A percentile compares a stretch with the other conserved stretches of the same genome.
These are phyloP conservation scores for Achaetomiella virescens DNA, from an alignment of 495 filamentous ascomycete species.

Conservation along the genomic window DNA sequence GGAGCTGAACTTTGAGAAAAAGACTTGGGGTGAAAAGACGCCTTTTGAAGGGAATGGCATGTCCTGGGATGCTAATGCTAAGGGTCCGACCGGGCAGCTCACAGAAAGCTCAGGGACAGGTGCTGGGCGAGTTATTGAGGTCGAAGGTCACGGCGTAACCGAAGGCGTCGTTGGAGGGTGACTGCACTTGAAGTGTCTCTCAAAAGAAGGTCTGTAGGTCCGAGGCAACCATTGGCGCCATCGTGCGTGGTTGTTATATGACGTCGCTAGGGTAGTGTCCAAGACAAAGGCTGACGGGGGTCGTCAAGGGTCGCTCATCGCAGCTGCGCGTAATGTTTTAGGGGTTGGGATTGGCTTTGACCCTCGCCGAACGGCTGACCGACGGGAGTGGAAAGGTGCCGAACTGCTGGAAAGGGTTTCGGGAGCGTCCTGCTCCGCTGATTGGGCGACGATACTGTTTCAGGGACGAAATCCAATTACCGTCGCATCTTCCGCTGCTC, in stretches of 20 bases:
- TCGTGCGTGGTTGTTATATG: slow-evolving; percentile 2
- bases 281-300: slow-evolving; percentile 16
- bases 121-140: too few species aligned
- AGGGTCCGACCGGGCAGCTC: too few species aligned
- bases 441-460: slow-evolving; percentile 9
- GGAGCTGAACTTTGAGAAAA: too few species aligned
- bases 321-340: slow-evolving; percentile 22
- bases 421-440: not conserved
- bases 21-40: too few species aligned
- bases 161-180: not conserved
- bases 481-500: not conserved
- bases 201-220: not conserved
- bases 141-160: not conserved
- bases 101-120: too few species aligned
- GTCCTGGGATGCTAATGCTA: too few species aligned
- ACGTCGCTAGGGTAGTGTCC: not conserved
- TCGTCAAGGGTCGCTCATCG: slow-evolving; percentile 15
- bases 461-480: slow-evolving; percentile 10
- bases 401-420: not conserved
- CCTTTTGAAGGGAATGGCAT: too few species aligned
- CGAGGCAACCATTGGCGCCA: not conserved
- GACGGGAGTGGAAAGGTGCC: slow-evolving; percentile 2
- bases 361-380: slow-evolving; percentile 17
- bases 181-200: not conserved
- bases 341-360: slow-evolving; percentile 11